phyloP scores from a whole-genome alignment of 1,284 basidiomycete species.

The Leccinum ponderosum region DNA sequence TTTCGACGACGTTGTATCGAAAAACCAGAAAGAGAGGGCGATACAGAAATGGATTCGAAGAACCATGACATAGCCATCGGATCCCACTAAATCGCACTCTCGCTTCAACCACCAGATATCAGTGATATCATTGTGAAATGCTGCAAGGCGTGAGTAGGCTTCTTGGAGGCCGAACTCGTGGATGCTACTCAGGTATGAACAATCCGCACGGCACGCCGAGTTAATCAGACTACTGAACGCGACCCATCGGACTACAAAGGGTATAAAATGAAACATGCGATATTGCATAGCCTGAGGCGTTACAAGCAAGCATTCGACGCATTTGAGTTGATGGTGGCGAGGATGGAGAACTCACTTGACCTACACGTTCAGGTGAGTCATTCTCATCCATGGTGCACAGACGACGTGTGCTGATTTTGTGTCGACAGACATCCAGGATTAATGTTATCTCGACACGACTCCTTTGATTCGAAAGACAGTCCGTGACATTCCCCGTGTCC shows the following conservation, averaged over 20 bases:
- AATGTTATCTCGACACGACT: neutral
- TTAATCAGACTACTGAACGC: neutral
- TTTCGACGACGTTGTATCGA: neutral
- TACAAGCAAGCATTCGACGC: neutral
- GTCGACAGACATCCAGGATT: neutral
- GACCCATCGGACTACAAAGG: neutral
- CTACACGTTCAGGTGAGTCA: neutral
- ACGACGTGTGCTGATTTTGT: neutral
- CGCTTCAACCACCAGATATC: neutral
- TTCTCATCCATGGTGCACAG: neutral
- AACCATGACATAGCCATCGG: neutral
- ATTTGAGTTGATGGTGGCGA: neutral
- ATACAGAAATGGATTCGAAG: neutral
- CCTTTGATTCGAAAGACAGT: neutral
- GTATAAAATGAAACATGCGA: neutral
- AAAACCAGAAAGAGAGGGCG: neutral
- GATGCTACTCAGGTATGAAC: neutral
- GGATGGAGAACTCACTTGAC: neutral
- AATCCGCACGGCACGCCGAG: neutral
- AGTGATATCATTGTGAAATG: neutral
- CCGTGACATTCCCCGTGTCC: neutral
- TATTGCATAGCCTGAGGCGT: neutral
- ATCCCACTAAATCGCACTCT: neutral
- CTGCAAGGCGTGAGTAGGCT: neutral
- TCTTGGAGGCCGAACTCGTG: neutral